phyloP scores from a whole-genome alignment of 148 eudicot species.

The Polygonum aviculare region DNA sequence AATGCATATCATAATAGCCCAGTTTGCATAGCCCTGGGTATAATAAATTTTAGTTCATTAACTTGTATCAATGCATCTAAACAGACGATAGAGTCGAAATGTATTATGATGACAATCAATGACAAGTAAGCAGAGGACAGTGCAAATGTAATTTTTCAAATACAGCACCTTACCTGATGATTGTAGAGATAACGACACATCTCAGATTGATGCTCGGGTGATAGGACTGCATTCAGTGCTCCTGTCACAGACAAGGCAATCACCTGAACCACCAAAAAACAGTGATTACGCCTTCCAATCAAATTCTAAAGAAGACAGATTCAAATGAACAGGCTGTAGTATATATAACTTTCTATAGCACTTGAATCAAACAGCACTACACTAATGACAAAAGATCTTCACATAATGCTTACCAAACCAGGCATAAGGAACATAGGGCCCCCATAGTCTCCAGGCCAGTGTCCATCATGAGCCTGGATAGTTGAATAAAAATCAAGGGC shows the following conservation, averaged over 20 bases:
- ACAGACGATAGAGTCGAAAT: neutral
- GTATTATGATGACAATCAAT: neutral
- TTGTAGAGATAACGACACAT: slow-evolving; percentile 93
- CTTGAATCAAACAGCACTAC: neutral
- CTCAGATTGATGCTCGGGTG: slow-evolving; percentile 75
- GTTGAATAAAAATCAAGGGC: slow-evolving; percentile 76
- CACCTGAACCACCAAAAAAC: slow-evolving; percentile 43
- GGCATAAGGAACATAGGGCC: slow-evolving; percentile 97
- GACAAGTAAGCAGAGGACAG: neutral
- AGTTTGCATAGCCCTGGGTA: neutral
- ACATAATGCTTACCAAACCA: slow-evolving; percentile 51
- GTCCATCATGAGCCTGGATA: slow-evolving; percentile 88
- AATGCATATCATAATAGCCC: neutral
- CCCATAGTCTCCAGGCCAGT: slow-evolving; percentile 98
- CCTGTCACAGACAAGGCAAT: slow-evolving; percentile 72
- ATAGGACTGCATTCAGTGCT: slow-evolving; percentile 82
- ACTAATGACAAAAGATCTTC: neutral
- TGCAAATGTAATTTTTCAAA: neutral
- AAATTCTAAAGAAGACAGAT: slow-evolving; percentile 1
- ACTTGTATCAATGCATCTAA: neutral
- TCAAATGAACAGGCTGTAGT: neutral
- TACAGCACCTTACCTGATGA: slow-evolving; percentile 57
- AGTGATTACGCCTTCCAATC: slow-evolving; percentile 10
- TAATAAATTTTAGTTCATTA: neutral
- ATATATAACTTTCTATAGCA: neutral